Conservation (phyloP, 2,329 filamentous ascomycete genomes). For the Trichoderma cornu-damae region DNA sequence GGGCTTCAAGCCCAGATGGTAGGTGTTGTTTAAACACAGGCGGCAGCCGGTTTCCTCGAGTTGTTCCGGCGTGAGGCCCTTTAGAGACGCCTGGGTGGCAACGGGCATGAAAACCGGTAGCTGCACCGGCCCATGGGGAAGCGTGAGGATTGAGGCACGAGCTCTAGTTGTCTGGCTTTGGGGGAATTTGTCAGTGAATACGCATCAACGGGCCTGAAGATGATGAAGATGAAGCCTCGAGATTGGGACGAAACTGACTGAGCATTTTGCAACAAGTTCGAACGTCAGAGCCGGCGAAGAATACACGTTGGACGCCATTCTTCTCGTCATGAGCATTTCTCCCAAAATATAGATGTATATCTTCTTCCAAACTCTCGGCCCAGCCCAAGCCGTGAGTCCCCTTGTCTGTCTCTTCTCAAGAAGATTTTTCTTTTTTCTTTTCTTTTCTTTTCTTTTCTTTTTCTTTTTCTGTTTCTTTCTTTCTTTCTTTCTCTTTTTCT, state of each 20-base stretch:
- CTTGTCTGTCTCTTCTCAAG: background rate
- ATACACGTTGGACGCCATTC: slow-evolving; percentile 48
- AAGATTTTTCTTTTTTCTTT: slow-evolving; percentile 1
- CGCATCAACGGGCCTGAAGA: background rate
- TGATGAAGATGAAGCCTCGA: too few species aligned
- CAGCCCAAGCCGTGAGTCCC: background rate
- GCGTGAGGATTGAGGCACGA: slow-evolving; percentile 76
- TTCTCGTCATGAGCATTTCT: slow-evolving; percentile 34
- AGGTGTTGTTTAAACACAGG: slow-evolving; percentile 95
- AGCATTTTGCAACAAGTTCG: slow-evolving; percentile 59
- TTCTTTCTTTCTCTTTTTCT: too few species aligned
- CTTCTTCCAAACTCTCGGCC: background rate
- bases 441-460: too few species aligned
- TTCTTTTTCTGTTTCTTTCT: too few species aligned
- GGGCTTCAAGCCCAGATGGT: slow-evolving; percentile 91
- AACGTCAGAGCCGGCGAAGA: slow-evolving; percentile 67
- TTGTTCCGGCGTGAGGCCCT: slow-evolving; percentile 89
- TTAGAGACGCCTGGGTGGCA: slow-evolving; percentile 91
- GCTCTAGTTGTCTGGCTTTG: slow-evolving; percentile 83
- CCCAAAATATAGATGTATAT: too few species aligned
- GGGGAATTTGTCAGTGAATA: slow-evolving; percentile 22
- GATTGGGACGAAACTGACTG: slow-evolving; percentile 3
- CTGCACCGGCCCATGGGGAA: slow-evolving; percentile 86
- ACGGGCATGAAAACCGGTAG: slow-evolving; percentile 98
- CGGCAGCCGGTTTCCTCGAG: slow-evolving; percentile 84